These are phyloP conservation scores for Peronosclerospora sorghi DNA, from an alignment of 352 stramenopile genomes.

Conservation along the genomic window DNA sequence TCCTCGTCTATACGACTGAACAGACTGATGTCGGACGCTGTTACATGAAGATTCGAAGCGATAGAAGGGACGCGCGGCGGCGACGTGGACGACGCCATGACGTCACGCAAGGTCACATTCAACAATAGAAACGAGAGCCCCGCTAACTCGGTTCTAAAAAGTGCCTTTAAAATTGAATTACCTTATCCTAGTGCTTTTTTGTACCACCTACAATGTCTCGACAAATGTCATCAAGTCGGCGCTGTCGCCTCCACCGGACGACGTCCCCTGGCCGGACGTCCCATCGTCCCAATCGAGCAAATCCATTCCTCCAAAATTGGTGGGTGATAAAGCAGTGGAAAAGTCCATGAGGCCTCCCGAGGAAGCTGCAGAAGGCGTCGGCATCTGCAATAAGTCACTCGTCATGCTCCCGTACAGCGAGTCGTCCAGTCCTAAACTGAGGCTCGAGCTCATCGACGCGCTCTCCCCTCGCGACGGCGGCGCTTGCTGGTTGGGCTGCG, in stretches of 20 bases:
- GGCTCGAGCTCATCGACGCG: constrained; percentile 31
- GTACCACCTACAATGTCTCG: constrained; percentile 34
- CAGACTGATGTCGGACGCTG: constrained; percentile 32
- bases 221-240: constrained; percentile 65
- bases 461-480: constrained; percentile 28
- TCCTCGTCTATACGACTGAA: constrained; percentile 26
- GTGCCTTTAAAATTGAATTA: constrained; percentile 21
- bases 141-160: too few species aligned
- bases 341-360: constrained; percentile 54
- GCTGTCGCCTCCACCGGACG: constrained; percentile 21
- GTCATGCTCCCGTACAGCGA: constrained; percentile 46
- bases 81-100: constrained; percentile 7
- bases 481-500: constrained; percentile 14
- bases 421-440: constrained; percentile 47
- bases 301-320: constrained; percentile 49
- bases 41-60: constrained; percentile 22
- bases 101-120: too few species aligned
- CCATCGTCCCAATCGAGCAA: constrained; percentile 28
- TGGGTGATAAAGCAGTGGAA: constrained; percentile 51
- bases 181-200: constrained; percentile 9
- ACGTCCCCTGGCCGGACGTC: constrained; percentile 9
- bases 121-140: too few species aligned
- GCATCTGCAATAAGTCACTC: constrained; percentile 50
- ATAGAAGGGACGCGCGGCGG: constrained; percentile 18
- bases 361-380: constrained; percentile 21